A percentile compares a stretch with the other conserved stretches of the same genome.
Conservation (phyloP, 129 eudicot genomes). For the Artemisia annua region DNA sequence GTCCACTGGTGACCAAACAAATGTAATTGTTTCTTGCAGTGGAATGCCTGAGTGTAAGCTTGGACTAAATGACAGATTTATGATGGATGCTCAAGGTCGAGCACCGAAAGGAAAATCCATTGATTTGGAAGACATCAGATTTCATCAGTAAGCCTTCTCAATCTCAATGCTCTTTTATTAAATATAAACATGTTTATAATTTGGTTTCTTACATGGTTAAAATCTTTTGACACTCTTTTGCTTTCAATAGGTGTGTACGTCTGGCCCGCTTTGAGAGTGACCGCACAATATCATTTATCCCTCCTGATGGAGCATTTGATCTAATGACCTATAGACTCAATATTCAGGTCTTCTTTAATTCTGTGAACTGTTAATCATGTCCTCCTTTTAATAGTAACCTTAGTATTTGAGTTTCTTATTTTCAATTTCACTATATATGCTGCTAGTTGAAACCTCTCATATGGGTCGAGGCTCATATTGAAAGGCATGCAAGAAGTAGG, state of each 20-base stretch:
- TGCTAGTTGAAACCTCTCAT: constrained; percentile 86
- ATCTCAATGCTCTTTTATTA: background rate
- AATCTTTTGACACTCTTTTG: background rate
- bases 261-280: constrained; percentile 87
- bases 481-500: constrained; percentile 84
- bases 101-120: constrained; percentile 68
- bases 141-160: constrained; percentile 71
- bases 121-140: constrained; percentile 88
- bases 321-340: constrained; percentile 92
- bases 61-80: constrained; percentile 83
- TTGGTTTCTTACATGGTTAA: no score
- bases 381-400: constrained; percentile 8
- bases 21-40: constrained; percentile 38
- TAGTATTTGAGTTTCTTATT: background rate
- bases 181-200: no score
- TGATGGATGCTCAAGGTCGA: constrained; percentile 84
- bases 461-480: constrained; percentile 94
- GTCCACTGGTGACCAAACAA: background rate
- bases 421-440: background rate
- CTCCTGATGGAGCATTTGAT: constrained; percentile 94
- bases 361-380: background rate
- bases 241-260: constrained; percentile 75
- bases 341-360: constrained; percentile 57
- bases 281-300: constrained; percentile 85
- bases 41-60: constrained; percentile 98